These are phyloP conservation scores for Sphaerulina musiva DNA, from an alignment of 2,329 filamentous ascomycete genomes.

Conservation along the genomic window DNA sequence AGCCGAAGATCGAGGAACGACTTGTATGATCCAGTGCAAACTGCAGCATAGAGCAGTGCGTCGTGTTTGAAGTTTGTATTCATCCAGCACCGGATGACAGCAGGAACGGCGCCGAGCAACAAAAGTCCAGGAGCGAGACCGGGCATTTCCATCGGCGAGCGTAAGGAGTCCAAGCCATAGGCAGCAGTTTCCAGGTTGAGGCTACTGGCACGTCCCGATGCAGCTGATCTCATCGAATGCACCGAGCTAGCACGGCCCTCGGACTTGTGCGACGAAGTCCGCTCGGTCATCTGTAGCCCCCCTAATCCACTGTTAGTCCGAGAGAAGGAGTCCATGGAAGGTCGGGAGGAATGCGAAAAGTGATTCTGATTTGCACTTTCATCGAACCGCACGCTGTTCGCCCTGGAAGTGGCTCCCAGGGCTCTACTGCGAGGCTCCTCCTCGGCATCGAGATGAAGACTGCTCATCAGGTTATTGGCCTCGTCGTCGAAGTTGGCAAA, in stretches of 20 bases:
- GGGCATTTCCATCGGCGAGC: constrained; percentile 64
- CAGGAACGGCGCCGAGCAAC: constrained; percentile 79
- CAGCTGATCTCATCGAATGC: constrained; percentile 69
- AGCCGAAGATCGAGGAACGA: constrained; percentile 74
- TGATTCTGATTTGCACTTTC: constrained; percentile 89
- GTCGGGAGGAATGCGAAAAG: constrained; percentile 75
- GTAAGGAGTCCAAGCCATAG: constrained; percentile 58
- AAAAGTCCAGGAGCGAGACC: constrained; percentile 77
- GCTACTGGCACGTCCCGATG: constrained; percentile 78
- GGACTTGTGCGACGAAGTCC: constrained; percentile 88
- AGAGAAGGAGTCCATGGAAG: constrained; percentile 75
- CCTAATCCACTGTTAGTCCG: constrained; percentile 64
- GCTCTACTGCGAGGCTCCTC: constrained; percentile 62
- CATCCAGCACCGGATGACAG: constrained; percentile 93
- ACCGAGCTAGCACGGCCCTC: constrained; percentile 89
- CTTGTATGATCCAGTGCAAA: constrained; percentile 85
- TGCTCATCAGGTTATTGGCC: constrained; percentile 69
- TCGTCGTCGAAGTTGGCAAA: constrained; percentile 90
- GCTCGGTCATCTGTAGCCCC: constrained; percentile 75
- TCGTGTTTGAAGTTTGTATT: constrained; percentile 84
- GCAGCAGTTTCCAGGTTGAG: constrained; percentile 73
- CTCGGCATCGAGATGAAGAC: constrained; percentile 77
- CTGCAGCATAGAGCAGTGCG: constrained; percentile 79
- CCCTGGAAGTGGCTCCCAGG: constrained; percentile 79
- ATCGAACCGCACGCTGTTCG: constrained; percentile 96